These are phyloP conservation scores for Coleophoma eucalyptorum DNA, from an alignment of 2,329 filamentous ascomycete species.

Conservation along the genomic window DNA sequence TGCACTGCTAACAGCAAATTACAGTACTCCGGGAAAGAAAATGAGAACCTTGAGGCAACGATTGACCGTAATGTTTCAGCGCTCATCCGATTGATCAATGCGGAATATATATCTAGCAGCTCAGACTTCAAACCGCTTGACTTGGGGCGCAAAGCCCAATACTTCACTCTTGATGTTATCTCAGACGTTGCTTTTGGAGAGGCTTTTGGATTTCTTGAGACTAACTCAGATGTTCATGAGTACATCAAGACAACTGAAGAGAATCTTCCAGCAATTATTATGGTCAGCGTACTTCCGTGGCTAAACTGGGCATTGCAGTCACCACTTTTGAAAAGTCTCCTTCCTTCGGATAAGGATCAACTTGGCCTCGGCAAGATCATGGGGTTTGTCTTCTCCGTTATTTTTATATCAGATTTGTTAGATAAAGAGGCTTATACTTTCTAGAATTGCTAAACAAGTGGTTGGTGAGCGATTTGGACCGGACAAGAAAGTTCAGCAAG, in stretches of 20 bases:
- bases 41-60: conserved; percentile 41
- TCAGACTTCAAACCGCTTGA: conserved; percentile 36
- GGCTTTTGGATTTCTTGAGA: conserved; percentile 44
- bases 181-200: conserved; percentile 48
- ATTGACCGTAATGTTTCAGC: conserved; percentile 43
- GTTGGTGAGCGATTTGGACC: conserved; percentile 40
- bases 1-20: conserved; percentile 28
- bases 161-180: conserved; percentile 51
- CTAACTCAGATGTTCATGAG: conserved; percentile 42
- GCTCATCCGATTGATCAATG: conserved; percentile 42
- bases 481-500: conserved; percentile 36
- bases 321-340: conserved; percentile 34
- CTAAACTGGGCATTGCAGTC: conserved; percentile 36
- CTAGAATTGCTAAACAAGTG: conserved; percentile 38
- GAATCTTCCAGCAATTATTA: conserved; percentile 38
- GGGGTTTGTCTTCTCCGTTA: conserved; percentile 30
- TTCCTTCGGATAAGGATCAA: conserved; percentile 36
- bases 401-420: conserved; percentile 18
- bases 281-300: conserved; percentile 38
- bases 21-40: conserved; percentile 49
- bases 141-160: conserved; percentile 45
- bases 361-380: conserved; percentile 37
- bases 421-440: conserved; percentile 22
- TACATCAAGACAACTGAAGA: conserved; percentile 41
- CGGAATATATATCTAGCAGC: conserved; percentile 41